phyloP scores from a whole-genome alignment of 2,329 filamentous ascomycete genomes.

The Xylariaceae sp. region DNA sequence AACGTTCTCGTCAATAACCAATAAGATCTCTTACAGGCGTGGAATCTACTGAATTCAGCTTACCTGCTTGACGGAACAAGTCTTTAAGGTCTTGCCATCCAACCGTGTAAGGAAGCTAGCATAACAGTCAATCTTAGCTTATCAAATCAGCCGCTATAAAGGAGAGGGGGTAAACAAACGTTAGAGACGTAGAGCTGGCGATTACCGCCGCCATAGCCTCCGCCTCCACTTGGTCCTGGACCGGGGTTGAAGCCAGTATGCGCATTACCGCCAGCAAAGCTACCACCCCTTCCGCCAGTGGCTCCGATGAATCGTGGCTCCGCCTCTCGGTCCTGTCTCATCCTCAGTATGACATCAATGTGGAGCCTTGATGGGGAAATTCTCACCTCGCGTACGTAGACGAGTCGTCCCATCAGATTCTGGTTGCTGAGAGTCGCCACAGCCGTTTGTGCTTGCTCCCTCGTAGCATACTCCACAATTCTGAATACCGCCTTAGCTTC shows the following conservation, averaged over 20 bases:
- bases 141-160: conserved; percentile 17
- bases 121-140: conserved; percentile 28
- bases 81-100: conserved; percentile 99
- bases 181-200: conserved; percentile 97
- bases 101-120: conserved; percentile 89
- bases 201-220: conserved; percentile 56
- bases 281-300: conserved; percentile 51
- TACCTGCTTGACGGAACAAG: conserved; percentile 95
- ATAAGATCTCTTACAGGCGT: not conserved
- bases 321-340: conserved; percentile 82
- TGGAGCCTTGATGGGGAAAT: conserved; percentile 10
- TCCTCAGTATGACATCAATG: conserved; percentile 20
- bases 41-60: conserved; percentile 33
- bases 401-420: conserved; percentile 95
- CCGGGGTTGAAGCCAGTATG: conserved; percentile 52
- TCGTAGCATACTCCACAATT: conserved; percentile 99
- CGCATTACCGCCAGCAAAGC: conserved; percentile 47
- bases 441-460: conserved; percentile 97
- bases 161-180: conserved; percentile 65
- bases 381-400: conserved; percentile 94
- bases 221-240: conserved; percentile 47
- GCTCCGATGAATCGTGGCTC: conserved; percentile 92
- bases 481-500: conserved; percentile 45
- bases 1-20: conserved; percentile 14
- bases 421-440: conserved; percentile 98